phyloP scores from a whole-genome alignment of 2,329 filamentous ascomycete species.

The Alternaria tenuissima region DNA sequence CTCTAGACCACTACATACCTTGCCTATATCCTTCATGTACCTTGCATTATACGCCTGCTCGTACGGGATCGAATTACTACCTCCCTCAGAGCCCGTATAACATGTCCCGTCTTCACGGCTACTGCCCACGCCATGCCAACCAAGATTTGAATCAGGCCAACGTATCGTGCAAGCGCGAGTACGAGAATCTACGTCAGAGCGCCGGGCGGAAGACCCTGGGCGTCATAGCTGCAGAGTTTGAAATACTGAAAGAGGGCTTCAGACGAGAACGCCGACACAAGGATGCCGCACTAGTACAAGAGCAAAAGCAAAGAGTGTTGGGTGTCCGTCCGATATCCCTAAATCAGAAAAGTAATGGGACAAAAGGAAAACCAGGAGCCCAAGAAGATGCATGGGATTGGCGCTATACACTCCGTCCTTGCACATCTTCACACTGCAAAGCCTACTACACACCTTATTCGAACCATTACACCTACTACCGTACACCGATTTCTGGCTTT shows the following conservation, averaged over 20 bases:
- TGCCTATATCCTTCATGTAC: slow-evolving; percentile 36
- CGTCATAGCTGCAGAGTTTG: slow-evolving; percentile 39
- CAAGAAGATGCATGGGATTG: slow-evolving; percentile 31
- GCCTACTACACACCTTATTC: slow-evolving; percentile 37
- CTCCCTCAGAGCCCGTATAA: slow-evolving; percentile 38
- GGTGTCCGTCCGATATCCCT: slow-evolving; percentile 7
- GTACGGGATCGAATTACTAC: slow-evolving; percentile 41
- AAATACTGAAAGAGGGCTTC: slow-evolving; percentile 29
- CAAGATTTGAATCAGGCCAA: slow-evolving; percentile 40
- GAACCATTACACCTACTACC: slow-evolving; percentile 37
- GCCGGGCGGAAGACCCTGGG: slow-evolving; percentile 45
- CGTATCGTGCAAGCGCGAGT: slow-evolving; percentile 33
- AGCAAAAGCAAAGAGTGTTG: slow-evolving; percentile 25
- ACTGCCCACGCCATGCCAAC: slow-evolving; percentile 39
- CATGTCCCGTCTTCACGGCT: slow-evolving; percentile 34
- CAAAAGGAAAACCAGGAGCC: neutral
- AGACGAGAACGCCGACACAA: slow-evolving; percentile 21
- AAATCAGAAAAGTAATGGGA: neutral
- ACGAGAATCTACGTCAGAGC: slow-evolving; percentile 43
- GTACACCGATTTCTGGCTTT: slow-evolving; percentile 20
- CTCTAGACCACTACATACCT: slow-evolving; percentile 43
- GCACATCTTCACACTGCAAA: slow-evolving; percentile 32
- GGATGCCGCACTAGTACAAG: slow-evolving; percentile 19
- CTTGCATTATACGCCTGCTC: slow-evolving; percentile 34
- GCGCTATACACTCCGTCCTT: slow-evolving; percentile 38